A percentile compares a stretch with the other conserved stretches of the same genome.
These are phyloP conservation scores for Berkeleyomyces rouxiae DNA, from an alignment of 2,329 filamentous ascomycete genomes.

Conservation along the genomic window DNA sequence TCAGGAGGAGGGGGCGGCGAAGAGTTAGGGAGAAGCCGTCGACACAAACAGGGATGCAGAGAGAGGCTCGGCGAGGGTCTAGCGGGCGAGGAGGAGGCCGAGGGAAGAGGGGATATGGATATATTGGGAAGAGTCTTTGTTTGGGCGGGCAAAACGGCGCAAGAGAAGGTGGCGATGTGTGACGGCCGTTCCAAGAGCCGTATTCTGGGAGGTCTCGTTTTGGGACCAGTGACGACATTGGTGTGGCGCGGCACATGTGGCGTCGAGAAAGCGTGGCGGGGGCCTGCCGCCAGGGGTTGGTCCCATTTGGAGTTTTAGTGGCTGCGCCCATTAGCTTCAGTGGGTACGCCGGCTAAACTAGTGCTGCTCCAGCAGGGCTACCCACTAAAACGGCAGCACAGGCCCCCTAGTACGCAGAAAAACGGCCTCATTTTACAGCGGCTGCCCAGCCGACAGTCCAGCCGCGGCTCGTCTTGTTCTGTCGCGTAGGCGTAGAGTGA, in stretches of 20 bases:
- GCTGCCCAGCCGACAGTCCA: not conserved
- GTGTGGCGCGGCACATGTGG: not conserved
- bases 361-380: too few species aligned
- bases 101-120: not conserved
- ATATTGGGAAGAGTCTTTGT: not conserved
- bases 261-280: not conserved
- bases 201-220: not conserved
- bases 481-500: too few species aligned
- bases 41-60: not conserved
- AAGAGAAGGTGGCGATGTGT: not conserved
- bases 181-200: not conserved
- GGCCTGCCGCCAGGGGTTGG: too few species aligned
- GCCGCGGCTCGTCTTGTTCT: not conserved
- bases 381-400: too few species aligned
- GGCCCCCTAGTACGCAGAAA: too few species aligned
- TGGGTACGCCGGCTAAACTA: too few species aligned
- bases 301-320: too few species aligned
- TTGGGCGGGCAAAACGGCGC: not conserved
- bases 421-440: not conserved
- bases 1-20: not conserved
- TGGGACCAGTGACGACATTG: constrained; percentile 1
- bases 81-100: not conserved
- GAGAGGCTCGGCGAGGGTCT: not conserved
- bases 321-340: too few species aligned
- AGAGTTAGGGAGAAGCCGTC: not conserved